phyloP scores from a whole-genome alignment of 2,329 filamentous ascomycete genomes.

The Pseudocercospora pini-densiflorae region DNA sequence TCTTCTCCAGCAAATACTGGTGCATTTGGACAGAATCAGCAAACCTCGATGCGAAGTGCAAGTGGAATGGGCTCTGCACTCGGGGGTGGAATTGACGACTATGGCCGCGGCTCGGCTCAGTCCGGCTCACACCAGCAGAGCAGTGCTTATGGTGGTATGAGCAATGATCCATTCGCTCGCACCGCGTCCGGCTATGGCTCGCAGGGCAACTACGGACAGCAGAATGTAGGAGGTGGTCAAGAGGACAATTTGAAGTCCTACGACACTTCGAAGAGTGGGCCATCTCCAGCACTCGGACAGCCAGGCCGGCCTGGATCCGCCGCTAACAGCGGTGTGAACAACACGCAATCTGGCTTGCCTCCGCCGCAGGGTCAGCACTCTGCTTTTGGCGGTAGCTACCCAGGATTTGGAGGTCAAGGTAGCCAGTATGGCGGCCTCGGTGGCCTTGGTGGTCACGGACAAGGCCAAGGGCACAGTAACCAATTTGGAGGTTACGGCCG shows the following conservation, averaged over 20 bases:
- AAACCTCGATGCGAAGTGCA: conserved; percentile 49
- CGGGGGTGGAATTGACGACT: conserved; percentile 60
- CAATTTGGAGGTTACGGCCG: conserved; percentile 40
- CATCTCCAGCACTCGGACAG: conserved; percentile 64
- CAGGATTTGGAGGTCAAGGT: conserved; percentile 52
- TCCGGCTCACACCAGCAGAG: conserved; percentile 60
- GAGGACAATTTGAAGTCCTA: conserved; percentile 64
- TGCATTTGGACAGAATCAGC: conserved; percentile 52
- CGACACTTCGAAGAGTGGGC: conserved; percentile 58
- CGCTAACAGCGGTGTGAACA: conserved; percentile 60
- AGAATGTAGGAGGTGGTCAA: conserved; percentile 47
- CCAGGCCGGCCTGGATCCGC: conserved; percentile 67
- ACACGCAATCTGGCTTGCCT: conserved; percentile 57
- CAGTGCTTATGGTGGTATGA: conserved; percentile 57
- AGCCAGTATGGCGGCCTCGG: conserved; percentile 59
- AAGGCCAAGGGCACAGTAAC: conserved; percentile 48
- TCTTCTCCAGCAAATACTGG: conserved; percentile 66
- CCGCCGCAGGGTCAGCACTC: conserved; percentile 61
- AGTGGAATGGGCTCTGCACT: conserved; percentile 43
- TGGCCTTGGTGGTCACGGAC: conserved; percentile 54
- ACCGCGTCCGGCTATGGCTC: conserved; percentile 61
- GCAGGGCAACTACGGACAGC: conserved; percentile 54
- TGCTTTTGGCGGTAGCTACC: conserved; percentile 60
- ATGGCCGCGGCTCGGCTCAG: conserved; percentile 59
- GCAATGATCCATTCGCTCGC: conserved; percentile 62